These are phyloP conservation scores for Acacia concinna DNA, from an alignment of 331 rosid species.

Conservation along the genomic window DNA sequence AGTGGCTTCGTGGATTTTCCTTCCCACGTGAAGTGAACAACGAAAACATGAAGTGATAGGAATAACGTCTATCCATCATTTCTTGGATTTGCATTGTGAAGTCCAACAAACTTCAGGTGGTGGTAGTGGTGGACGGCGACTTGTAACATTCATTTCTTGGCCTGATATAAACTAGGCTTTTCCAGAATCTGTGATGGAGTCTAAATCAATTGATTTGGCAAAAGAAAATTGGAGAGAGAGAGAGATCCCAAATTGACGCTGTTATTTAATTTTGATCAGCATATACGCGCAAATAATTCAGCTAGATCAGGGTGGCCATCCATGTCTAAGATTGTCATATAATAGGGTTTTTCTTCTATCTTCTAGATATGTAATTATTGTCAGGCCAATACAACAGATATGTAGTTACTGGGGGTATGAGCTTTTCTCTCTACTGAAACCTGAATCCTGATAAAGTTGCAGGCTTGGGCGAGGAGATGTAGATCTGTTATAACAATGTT, in stretches of 20 bases:
- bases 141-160: constrained; percentile 12
- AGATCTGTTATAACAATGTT: constrained; percentile 25
- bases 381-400: background rate
- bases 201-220: background rate
- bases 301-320: constrained; percentile 18
- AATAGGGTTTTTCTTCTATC: background rate
- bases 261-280: constrained; percentile 16
- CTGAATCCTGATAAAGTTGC: background rate
- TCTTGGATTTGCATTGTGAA: constrained; percentile 13
- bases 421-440: background rate
- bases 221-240: background rate
- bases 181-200: background rate
- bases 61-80: background rate
- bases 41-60: background rate
- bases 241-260: constrained; percentile 11
- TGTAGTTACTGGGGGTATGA: constrained; percentile 22
- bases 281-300: background rate
- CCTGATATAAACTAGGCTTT: background rate
- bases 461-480: constrained; percentile 34
- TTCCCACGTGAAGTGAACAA: background rate
- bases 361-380: background rate
- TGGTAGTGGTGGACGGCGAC: background rate
- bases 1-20: background rate
- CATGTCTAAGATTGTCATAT: constrained; percentile 1
- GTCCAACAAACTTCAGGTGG: background rate